Evolutionary conservation across 257 asterid species (phyloP).

Genomic region (Fraxinus anomala): DNA sequence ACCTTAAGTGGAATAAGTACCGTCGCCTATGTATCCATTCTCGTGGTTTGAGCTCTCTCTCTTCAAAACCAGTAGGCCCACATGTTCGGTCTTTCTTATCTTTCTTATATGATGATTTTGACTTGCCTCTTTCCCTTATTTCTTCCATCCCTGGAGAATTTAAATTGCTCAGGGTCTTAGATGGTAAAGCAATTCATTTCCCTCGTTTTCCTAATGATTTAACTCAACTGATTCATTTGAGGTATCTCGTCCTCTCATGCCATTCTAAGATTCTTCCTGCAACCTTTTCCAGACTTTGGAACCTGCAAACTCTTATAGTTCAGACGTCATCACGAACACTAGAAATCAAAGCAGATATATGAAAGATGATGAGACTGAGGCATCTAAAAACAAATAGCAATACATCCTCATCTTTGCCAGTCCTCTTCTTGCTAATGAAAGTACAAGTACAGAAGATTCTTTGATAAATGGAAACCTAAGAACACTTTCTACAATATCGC

Average conservation of each 20-base stretch:
- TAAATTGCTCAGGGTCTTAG: constrained; percentile 32
- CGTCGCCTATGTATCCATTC: constrained; percentile 32
- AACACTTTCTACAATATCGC: constrained; percentile 20
- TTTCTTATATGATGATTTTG: constrained; percentile 4
- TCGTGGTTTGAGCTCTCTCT: not conserved
- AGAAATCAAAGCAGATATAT: constrained; percentile 8
- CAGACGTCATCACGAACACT: constrained; percentile 10
- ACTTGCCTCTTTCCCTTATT: not conserved
- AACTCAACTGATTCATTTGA: constrained; percentile 19
- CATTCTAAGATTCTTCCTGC: not conserved
- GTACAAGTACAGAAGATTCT: not conserved
- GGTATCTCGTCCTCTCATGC: constrained; percentile 25
- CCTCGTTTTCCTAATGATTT: constrained; percentile 13
- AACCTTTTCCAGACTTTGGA: constrained; percentile 20
- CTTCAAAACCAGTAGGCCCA: not conserved
- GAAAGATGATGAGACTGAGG: constrained; percentile 31
- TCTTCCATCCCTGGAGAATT: constrained; percentile 20
- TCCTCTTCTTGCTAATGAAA: not conserved
- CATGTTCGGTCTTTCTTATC: constrained; percentile 31
- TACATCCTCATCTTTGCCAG: not conserved
- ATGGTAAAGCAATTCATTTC: constrained; percentile 20
- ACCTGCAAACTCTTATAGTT: constrained; percentile 26
- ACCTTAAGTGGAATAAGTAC: not conserved
- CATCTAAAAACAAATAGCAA: constrained; percentile 4
- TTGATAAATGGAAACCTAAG: constrained; percentile 11